phyloP scores from a whole-genome alignment of 2,329 filamentous ascomycete genomes.

The Pseudopyrenochaeta lycopersici region DNA sequence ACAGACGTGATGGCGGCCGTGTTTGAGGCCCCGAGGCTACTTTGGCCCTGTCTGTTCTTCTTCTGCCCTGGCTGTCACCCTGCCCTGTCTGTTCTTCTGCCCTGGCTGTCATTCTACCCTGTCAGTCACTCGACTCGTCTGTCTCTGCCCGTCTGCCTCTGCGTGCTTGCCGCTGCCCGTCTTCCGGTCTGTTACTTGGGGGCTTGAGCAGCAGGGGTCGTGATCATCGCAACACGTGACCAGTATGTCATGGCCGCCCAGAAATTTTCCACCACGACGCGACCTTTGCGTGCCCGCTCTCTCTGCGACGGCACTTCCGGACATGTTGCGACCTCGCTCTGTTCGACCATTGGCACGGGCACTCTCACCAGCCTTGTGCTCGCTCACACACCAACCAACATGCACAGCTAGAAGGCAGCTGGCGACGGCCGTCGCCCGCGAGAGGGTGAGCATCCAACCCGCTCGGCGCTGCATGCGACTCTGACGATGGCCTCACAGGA shows the following conservation, averaged over 20 bases:
- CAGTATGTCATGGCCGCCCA: constrained; percentile 14
- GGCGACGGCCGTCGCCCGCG: constrained; percentile 44
- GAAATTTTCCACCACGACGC: constrained; percentile 20
- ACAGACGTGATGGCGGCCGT: constrained; percentile 4
- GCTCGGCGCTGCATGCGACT: constrained; percentile 7
- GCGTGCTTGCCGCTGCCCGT: no score
- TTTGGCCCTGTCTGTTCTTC: no score
- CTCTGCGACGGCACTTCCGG: constrained; percentile 9
- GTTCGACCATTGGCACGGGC: constrained; percentile 40
- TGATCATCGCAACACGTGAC: no score
- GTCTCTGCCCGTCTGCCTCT: no score
- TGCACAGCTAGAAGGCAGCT: constrained; percentile 35
- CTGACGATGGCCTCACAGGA: constrained; percentile 62
- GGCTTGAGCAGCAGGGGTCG: no score
- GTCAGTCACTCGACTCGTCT: no score
- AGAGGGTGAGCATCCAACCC: constrained; percentile 38
- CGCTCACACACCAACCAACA: constrained; percentile 24
- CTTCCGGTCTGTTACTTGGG: no score
- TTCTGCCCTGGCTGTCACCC: no score
- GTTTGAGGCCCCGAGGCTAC: constrained; percentile 14
- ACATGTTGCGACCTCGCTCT: constrained; percentile 44
- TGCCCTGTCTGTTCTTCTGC: no score
- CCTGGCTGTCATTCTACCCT: no score
- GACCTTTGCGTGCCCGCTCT: constrained; percentile 2
- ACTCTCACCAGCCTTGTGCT: constrained; percentile 29